Evolutionary conservation across 2,329 filamentous ascomycete species (phyloP).

Genomic region (Teratosphaeria epicoccoides): DNA sequence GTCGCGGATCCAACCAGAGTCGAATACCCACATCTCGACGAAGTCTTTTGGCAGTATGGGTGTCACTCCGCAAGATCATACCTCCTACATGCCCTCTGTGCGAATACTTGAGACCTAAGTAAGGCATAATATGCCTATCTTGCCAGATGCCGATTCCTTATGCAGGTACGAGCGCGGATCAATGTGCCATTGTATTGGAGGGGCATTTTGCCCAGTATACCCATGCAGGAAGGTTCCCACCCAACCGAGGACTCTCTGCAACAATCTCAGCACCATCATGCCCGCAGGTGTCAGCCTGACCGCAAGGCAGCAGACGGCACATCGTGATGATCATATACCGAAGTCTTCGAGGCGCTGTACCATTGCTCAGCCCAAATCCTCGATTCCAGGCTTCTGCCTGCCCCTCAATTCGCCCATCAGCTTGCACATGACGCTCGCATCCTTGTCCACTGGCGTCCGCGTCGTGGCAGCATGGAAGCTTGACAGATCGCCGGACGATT

Average conservation of each 20-base stretch:
- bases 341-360: background rate
- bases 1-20: too few relatives aligned
- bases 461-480: background rate
- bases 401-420: conserved; percentile 13
- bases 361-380: conserved; percentile 2
- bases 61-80: too few relatives aligned
- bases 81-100: too few relatives aligned
- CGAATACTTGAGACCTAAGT: too few relatives aligned
- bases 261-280: too few relatives aligned
- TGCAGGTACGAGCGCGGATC: conserved; percentile 2
- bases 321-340: background rate
- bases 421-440: conserved; percentile 14
- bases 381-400: conserved; percentile 1
- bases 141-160: background rate
- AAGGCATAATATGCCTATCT: background rate
- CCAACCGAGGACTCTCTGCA: too few relatives aligned
- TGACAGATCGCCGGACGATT: background rate
- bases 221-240: too few relatives aligned
- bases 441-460: conserved; percentile 2
- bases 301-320: background rate
- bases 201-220: background rate
- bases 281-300: background rate
- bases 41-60: too few relatives aligned
- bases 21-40: too few relatives aligned
- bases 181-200: background rate